Percentiles rank a stretch among this genome's conserved stretches.
Conservation (phyloP, 352 stramenopile species). For the Pythium dissimile region DNA sequence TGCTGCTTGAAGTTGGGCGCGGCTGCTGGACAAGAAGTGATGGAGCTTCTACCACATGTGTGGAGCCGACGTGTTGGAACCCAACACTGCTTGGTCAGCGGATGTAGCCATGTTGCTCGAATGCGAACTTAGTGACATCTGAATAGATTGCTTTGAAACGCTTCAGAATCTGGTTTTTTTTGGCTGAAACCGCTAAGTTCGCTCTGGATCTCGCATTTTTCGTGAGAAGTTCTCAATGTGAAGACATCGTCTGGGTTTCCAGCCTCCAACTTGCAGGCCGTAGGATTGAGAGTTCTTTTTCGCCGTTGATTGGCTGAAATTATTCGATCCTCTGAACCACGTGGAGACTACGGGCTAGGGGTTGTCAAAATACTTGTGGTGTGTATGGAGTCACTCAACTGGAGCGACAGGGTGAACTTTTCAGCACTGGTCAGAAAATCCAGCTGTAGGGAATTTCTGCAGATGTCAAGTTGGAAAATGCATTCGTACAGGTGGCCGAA, state of each 20-base stretch:
- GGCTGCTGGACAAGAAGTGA: neutral
- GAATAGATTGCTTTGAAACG: neutral
- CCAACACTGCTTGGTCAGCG: neutral
- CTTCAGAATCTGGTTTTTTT: neutral
- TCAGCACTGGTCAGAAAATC: conserved; percentile 11
- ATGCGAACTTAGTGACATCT: neutral
- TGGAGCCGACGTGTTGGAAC: neutral
- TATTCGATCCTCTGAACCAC: neutral
- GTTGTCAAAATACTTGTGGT: conserved; percentile 8
- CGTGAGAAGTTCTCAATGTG: too few relatives aligned
- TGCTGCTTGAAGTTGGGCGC: neutral
- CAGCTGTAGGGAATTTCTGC: conserved; percentile 15
- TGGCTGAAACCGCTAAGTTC: conserved; percentile 18
- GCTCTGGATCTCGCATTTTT: neutral
- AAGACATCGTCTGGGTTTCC: conserved; percentile 12
- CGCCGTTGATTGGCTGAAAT: conserved; percentile 19
- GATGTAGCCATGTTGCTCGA: conserved; percentile 7
- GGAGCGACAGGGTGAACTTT: conserved; percentile 18
- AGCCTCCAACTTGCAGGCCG: too few relatives aligned
- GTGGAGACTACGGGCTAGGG: conserved; percentile 3
- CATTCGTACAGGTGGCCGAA: conserved; percentile 4
- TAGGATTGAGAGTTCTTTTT: conserved; percentile 18
- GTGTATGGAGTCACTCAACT: conserved; percentile 21
- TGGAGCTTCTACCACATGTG: neutral
- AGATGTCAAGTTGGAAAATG: neutral